phyloP scores from a whole-genome alignment of 495 filamentous ascomycete species.

The Chaetomium cochliodes region DNA sequence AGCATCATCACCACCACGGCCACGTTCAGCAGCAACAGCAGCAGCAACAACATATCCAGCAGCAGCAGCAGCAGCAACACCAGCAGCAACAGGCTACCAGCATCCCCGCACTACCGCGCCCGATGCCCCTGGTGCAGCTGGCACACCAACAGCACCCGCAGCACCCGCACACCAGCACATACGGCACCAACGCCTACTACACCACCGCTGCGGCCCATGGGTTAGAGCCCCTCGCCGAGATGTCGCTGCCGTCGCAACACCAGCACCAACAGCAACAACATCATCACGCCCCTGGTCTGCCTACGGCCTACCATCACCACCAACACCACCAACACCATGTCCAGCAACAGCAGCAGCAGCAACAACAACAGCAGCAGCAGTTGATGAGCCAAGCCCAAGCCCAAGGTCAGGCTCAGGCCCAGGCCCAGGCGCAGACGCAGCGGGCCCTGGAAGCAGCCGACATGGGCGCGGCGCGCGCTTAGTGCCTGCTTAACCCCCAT shows the following conservation, averaged over 20 bases:
- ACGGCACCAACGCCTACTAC: not conserved
- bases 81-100: too few species aligned
- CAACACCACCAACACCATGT: constrained; percentile 1
- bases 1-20: not conserved
- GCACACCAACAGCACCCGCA: not conserved
- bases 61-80: not conserved
- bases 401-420: too few species aligned
- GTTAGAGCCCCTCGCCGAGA: not conserved
- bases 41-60: not conserved
- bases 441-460: too few species aligned
- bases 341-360: not conserved
- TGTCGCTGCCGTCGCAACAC: not conserved
- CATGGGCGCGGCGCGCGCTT: too few species aligned
- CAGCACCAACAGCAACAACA: constrained; percentile 13
- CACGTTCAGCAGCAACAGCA: not conserved
- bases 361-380: too few species aligned
- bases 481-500: too few species aligned
- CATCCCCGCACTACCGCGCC: not conserved
- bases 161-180: not conserved
- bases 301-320: not conserved
- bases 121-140: not conserved
- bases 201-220: not conserved
- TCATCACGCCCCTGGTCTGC: not conserved
- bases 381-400: too few species aligned
- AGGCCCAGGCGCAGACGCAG: too few species aligned